Evolutionary conservation across 495 filamentous ascomycete genomes (phyloP).

Genomic region (Penicillium canariense): DNA sequence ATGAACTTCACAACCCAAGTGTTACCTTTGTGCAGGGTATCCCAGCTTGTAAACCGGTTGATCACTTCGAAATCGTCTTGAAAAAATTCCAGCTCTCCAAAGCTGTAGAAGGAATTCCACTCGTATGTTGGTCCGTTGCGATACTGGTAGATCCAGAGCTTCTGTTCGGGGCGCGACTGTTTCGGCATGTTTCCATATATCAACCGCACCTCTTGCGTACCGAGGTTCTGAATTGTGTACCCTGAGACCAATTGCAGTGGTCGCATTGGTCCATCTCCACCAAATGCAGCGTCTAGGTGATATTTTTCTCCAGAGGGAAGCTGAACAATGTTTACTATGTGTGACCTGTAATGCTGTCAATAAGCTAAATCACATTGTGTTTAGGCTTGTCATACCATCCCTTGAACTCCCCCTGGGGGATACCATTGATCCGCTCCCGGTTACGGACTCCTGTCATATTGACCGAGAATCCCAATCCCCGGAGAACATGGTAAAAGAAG

Average conservation of each 20-base stretch:
- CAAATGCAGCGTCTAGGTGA: constrained; percentile 72
- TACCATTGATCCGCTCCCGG: constrained; percentile 32
- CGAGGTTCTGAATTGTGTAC: constrained; percentile 39
- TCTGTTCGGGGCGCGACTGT: constrained; percentile 39
- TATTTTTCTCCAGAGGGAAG: constrained; percentile 48
- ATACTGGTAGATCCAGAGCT: constrained; percentile 64
- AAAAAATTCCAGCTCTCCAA: constrained; percentile 60
- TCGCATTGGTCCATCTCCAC: constrained; percentile 55
- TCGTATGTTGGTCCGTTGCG: constrained; percentile 39
- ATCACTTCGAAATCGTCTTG: constrained; percentile 64
- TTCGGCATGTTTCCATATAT: constrained; percentile 44
- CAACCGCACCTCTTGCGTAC: constrained; percentile 50
- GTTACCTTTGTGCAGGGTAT: constrained; percentile 47
- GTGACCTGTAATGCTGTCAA: constrained; percentile 43
- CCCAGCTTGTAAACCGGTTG: constrained; percentile 54
- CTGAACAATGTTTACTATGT: constrained; percentile 69
- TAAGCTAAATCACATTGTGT: background rate
- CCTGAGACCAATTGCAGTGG: constrained; percentile 52
- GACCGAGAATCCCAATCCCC: constrained; percentile 58
- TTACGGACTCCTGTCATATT: constrained; percentile 50
- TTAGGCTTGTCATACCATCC: constrained; percentile 37
- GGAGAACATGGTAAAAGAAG: constrained; percentile 63
- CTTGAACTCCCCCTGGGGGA: constrained; percentile 33
- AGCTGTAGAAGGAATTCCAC: constrained; percentile 60
- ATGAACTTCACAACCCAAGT: constrained; percentile 59